Percentiles rank a stretch among this genome's conserved stretches.
Evolutionary conservation across 306 rosid species (phyloP).

Genomic region (Lablab purpureus): DNA sequence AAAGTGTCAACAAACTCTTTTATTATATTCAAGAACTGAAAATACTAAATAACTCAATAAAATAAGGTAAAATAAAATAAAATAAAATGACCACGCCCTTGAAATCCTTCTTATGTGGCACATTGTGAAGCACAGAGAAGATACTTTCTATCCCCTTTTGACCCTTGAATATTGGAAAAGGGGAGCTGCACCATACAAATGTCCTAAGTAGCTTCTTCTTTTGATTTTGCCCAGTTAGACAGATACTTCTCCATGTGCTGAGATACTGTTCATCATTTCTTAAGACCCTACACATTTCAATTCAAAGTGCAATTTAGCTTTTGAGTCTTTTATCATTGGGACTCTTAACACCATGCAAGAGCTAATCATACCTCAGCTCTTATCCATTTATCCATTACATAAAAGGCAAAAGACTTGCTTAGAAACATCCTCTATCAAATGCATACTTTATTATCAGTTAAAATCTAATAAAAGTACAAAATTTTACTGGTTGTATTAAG

Average conservation of each 20-base stretch:
- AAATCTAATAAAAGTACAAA: not conserved
- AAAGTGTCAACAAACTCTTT: slow-evolving; percentile 42
- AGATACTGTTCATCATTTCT: slow-evolving; percentile 43
- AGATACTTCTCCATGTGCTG: slow-evolving; percentile 51
- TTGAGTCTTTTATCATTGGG: slow-evolving; percentile 37
- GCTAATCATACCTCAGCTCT: slow-evolving; percentile 32
- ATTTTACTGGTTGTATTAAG: too few species aligned
- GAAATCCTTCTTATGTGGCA: slow-evolving; percentile 39
- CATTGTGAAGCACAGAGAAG: slow-evolving; percentile 42
- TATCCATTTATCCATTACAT: slow-evolving; percentile 45
- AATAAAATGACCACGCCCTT: slow-evolving; percentile 20
- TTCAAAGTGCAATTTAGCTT: slow-evolving; percentile 42
- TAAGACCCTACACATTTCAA: slow-evolving; percentile 49
- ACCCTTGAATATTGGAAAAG: slow-evolving; percentile 24
- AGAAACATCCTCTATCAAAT: not conserved
- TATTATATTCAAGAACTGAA: slow-evolving; percentile 44
- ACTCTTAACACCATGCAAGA: slow-evolving; percentile 40
- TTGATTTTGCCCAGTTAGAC: slow-evolving; percentile 28
- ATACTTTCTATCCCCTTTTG: not conserved
- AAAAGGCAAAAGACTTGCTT: not conserved
- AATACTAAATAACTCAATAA: not conserved
- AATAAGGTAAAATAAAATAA: too few species aligned
- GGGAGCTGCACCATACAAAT: slow-evolving; percentile 47
- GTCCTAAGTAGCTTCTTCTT: slow-evolving; percentile 27
- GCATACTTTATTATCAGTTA: not conserved